Evolutionary conservation across 164 flowering plant genomes (phyloP).

Genomic region (Amborella trichopoda): DNA sequence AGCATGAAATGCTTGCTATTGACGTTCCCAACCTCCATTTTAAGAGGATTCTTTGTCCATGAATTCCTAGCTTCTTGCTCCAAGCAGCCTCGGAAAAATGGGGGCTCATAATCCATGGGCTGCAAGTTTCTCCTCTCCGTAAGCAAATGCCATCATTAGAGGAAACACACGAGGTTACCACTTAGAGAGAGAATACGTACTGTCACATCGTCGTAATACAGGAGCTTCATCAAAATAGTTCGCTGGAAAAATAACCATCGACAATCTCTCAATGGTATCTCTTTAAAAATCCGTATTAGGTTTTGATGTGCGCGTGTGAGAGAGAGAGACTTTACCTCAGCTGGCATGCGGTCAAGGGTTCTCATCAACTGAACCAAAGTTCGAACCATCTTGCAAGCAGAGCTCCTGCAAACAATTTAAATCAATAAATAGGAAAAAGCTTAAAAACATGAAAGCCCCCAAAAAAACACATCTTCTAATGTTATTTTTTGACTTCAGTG

Average conservation of each 20-base stretch:
- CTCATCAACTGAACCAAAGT: slow-evolving; percentile 91
- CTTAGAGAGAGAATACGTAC: slow-evolving; percentile 21
- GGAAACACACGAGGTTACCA: background rate
- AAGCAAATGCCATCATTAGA: background rate
- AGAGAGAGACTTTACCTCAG: slow-evolving; percentile 37
- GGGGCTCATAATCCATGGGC: slow-evolving; percentile 94
- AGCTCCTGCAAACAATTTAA: slow-evolving; percentile 74
- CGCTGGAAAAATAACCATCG: too few species aligned
- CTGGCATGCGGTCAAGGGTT: slow-evolving; percentile 91
- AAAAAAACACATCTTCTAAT: too few species aligned
- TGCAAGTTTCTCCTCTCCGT: slow-evolving; percentile 19
- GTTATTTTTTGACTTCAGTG: too few species aligned
- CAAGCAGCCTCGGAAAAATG: slow-evolving; percentile 73
- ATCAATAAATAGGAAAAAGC: too few species aligned
- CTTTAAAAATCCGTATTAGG: too few species aligned
- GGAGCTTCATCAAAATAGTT: slow-evolving; percentile 81
- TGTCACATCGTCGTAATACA: slow-evolving; percentile 83
- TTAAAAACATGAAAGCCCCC: too few species aligned
- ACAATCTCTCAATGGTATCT: too few species aligned
- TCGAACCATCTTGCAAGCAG: slow-evolving; percentile 94
- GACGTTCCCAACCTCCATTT: slow-evolving; percentile 89
- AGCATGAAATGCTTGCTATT: slow-evolving; percentile 89
- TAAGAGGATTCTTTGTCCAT: slow-evolving; percentile 70
- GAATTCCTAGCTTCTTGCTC: slow-evolving; percentile 61
- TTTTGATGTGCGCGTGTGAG: too few species aligned